A percentile compares a stretch with the other conserved stretches of the same genome.
These are phyloP conservation scores for Trichoderma endophyticum DNA, from an alignment of 2,329 filamentous ascomycete species.

Conservation along the genomic window DNA sequence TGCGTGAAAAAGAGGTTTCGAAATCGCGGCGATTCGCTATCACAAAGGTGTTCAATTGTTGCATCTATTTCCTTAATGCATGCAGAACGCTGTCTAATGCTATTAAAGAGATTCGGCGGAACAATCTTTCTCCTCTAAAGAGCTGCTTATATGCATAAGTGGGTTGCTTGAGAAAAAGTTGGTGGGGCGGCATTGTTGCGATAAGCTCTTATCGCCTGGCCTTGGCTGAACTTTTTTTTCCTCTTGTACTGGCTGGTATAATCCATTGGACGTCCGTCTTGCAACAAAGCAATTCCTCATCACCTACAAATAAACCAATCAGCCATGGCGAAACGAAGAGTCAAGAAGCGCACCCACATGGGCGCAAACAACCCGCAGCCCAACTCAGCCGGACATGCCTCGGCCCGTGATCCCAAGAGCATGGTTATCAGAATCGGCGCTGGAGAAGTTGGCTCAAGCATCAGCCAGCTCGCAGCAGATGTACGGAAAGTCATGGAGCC, in stretches of 20 bases:
- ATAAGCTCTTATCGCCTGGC: slow-evolving; percentile 33
- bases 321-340: slow-evolving; percentile 73
- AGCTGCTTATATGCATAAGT: neutral
- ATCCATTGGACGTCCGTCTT: neutral
- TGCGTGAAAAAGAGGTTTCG: neutral
- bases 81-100: neutral
- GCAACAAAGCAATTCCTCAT: neutral
- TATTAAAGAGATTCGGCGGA: neutral
- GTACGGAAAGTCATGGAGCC: slow-evolving; percentile 94
- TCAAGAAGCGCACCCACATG: slow-evolving; percentile 86
- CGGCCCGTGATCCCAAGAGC: slow-evolving; percentile 76
- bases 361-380: slow-evolving; percentile 61
- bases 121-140: neutral
- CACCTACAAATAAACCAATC: slow-evolving; percentile 19
- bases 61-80: neutral
- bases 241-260: neutral
- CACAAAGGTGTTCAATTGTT: neutral
- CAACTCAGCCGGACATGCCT: slow-evolving; percentile 57
- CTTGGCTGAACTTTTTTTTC: slow-evolving; percentile 35
- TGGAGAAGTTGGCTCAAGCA: slow-evolving; percentile 84
- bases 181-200: slow-evolving; percentile 33
- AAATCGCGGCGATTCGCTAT: neutral
- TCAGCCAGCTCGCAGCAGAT: slow-evolving; percentile 88
- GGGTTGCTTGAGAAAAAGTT: slow-evolving; percentile 29
- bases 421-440: slow-evolving; percentile 98